Evolutionary conservation across 2,329 filamentous ascomycete genomes (phyloP).

Genomic region (Bipolaris bicolor): DNA sequence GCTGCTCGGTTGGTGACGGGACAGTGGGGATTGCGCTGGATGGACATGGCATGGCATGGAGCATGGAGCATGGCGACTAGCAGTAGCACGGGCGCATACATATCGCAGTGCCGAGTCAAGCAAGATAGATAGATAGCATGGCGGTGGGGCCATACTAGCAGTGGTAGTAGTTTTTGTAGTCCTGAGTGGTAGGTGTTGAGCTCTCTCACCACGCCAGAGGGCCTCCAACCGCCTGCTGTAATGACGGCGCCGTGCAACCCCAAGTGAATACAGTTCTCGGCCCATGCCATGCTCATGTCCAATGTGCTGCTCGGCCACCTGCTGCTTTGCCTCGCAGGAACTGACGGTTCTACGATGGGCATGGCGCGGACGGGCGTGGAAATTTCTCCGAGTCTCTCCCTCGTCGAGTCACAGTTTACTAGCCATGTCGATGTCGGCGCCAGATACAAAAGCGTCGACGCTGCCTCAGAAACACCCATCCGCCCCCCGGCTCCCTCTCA

Average conservation of each 20-base stretch:
- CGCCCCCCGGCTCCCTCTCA: conserved; percentile 5
- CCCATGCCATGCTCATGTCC: background rate
- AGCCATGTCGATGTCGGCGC: conserved; percentile 29
- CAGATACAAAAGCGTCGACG: conserved; percentile 21
- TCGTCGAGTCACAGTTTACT: conserved; percentile 37
- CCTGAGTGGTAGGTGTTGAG: too few species aligned
- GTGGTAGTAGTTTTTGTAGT: too few species aligned
- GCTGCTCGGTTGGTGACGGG: background rate
- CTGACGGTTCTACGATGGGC: conserved; percentile 18
- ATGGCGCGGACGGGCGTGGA: conserved; percentile 24
- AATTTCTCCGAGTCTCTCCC: conserved; percentile 31
- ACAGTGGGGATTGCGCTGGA: background rate
- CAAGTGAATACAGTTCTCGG: background rate
- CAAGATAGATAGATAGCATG: conserved; percentile 8
- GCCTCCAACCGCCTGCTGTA: conserved; percentile 17
- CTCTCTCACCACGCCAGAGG: too few species aligned
- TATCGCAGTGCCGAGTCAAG: conserved; percentile 17
- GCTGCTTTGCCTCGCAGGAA: background rate
- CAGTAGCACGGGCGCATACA: conserved; percentile 7
- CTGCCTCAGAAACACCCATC: conserved; percentile 18
- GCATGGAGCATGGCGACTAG: background rate
- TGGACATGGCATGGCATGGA: background rate
- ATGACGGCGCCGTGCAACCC: background rate
- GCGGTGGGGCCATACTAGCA: conserved; percentile 14
- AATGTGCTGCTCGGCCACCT: conserved; percentile 14